Evolutionary conservation across 768 basidiomycete species (phyloP).

Genomic region (Lyophyllum atratum): DNA sequence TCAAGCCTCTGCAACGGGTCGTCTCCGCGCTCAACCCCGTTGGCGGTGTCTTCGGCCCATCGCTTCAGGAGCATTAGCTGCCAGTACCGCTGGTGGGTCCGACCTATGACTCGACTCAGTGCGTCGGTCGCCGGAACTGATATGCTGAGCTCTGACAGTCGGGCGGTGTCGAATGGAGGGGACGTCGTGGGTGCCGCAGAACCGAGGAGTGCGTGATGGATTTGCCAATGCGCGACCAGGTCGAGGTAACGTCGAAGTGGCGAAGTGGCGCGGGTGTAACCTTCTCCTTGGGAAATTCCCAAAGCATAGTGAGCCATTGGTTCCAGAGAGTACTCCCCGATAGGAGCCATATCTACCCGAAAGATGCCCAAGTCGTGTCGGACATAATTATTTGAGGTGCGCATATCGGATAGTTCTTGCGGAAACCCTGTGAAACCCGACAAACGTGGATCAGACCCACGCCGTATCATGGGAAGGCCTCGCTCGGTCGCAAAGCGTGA

Average conservation of each 20-base stretch:
- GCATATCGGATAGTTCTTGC: constrained; percentile 47
- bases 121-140: constrained; percentile 39
- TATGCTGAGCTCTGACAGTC: constrained; percentile 44
- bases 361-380: constrained; percentile 35
- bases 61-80: constrained; percentile 36
- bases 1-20: constrained; percentile 15
- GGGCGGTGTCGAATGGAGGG: constrained; percentile 46
- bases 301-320: constrained; percentile 69
- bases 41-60: constrained; percentile 33
- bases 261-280: constrained; percentile 83
- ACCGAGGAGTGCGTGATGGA: constrained; percentile 72
- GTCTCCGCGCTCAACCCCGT: constrained; percentile 13
- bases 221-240: constrained; percentile 88
- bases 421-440: constrained; percentile 32
- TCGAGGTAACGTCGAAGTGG: constrained; percentile 88
- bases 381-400: constrained; percentile 49
- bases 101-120: constrained; percentile 28
- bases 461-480: constrained; percentile 64
- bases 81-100: constrained; percentile 36
- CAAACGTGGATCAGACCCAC: constrained; percentile 39
- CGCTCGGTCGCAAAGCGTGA: constrained; percentile 69
- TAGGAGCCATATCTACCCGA: constrained; percentile 32
- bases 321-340: constrained; percentile 47
- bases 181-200: constrained; percentile 25
- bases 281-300: constrained; percentile 71